phyloP scores from a whole-genome alignment of 2,329 filamentous ascomycete species.

The Paraphaeosphaeria minitans region DNA sequence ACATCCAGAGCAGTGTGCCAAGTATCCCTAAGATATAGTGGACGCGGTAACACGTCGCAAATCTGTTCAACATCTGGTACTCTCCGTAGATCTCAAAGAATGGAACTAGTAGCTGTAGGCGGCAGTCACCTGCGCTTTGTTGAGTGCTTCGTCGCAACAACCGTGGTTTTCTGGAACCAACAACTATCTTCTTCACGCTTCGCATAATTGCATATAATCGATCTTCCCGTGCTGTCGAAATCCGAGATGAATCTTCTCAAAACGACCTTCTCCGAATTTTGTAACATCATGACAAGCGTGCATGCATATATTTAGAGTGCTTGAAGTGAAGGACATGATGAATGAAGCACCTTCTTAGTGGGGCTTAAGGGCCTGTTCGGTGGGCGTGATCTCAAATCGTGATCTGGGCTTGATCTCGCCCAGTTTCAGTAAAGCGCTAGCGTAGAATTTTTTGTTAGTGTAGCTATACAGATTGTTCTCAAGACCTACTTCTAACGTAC shows the following conservation, averaged over 20 bases:
- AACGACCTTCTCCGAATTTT: background rate
- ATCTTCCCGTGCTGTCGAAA: background rate
- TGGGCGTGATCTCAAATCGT: too few relatives aligned
- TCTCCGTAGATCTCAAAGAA: background rate
- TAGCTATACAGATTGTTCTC: too few relatives aligned
- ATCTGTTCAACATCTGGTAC: background rate
- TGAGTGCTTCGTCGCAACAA: background rate
- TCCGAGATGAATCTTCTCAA: background rate
- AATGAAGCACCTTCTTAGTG: background rate
- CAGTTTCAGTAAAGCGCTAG: too few relatives aligned
- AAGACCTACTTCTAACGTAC: too few relatives aligned
- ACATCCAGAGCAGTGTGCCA: constrained; percentile 47
- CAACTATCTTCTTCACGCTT: background rate
- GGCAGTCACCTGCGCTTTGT: background rate
- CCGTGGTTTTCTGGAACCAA: background rate
- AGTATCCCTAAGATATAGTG: constrained; percentile 52
- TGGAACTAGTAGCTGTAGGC: background rate
- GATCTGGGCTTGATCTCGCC: too few relatives aligned
- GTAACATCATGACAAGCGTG: background rate
- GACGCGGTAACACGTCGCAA: constrained; percentile 1
- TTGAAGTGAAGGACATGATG: too few relatives aligned
- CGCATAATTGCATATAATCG: background rate
- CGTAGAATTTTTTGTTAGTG: too few relatives aligned
- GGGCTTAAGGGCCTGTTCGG: too few relatives aligned
- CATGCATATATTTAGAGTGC: background rate